Base-by-base conservation (phyloP, 805 yeast species). In the Wickerhamiella slavikovae region DNA sequence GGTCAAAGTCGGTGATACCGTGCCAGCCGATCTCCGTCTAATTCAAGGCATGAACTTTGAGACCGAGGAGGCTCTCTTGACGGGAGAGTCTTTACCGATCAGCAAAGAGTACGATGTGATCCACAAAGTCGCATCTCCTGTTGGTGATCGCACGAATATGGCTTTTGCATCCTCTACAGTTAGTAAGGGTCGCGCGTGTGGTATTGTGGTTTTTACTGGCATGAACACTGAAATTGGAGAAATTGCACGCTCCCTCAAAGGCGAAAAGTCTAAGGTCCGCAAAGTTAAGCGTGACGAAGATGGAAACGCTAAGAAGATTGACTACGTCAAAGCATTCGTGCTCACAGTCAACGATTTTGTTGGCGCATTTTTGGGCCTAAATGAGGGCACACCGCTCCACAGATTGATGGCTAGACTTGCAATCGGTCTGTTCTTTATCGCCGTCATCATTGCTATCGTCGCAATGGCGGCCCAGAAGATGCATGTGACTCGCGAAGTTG, bases 381-480 rank as follows among this genome's bases (percentile, higher is more conserved):
- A 64, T 22, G 68, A 61, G 11, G 93, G 93, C 21, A 80, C 93
- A 2, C 93, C 93, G 2, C 60, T 79, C 38, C 83, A 74, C 38
- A 62, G 76, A 37, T 68, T 68, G 41, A 59, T 80, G 31, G 68
- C 93, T 1, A 68, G 73, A 60, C 58, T 80, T 31, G 92, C 93
- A 3, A 65, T 78, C 29, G 48, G 64, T 25, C 57, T 80, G 27
- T 78, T 79, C 39, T 59, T 60, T 41, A 55, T 79, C 27, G 93
- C 93, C 4, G 89, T 79, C n/a, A 40, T 80, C 1, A 72, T 78
- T 45, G 93, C 93, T 1, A 70, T 80, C 33, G 68, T 80, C 13
- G 91, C 77, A 3, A 74, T 79, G 91, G 91, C 71, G 2, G 68
- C 89, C 7, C 91, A 79, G 51, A 64, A 64, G 35, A 70, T 78